Evolutionary conservation across 495 filamentous ascomycete genomes (phyloP), one percentile per base, ranked within the genome.

Genomic region (Penicillium cinerascens): DNA sequence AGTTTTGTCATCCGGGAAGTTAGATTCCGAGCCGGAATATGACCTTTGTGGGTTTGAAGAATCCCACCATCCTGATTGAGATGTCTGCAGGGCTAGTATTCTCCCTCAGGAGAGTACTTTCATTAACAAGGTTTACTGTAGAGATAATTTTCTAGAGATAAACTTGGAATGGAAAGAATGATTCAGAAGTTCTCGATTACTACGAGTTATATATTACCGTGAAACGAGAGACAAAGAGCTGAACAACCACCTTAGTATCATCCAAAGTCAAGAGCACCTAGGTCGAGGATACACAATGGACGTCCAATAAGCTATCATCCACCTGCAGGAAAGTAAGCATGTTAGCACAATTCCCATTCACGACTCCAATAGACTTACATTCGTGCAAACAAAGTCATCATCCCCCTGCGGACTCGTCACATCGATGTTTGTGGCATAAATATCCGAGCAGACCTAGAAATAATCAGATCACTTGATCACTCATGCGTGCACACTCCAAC

Each of bases 331-430:
- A 13, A 35, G n/a, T 6, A 17, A n/a, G 23, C 37, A 21, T 48
- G 37, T 17, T 13, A 13, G 1, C 21, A 18, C 35, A 4, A 5
- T 39, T 15, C 17, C 8, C 4, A n/a, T 47, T 26, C 2, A 6
- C 18, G 20, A 6, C n/a, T 39, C 9, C 16, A 13, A 1, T 3
- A 29, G 42, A 61, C 70, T 51, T 49, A 83, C 78, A 73, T 81
- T 81, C 10, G 71, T 71, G 61, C 82, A 85, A 39, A 73, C 71
- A 55, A 79, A 81, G 8, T 65, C 52, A 46, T 78, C 60, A 38
- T 68, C 71, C 5, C 79, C 80, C 44, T 38, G 68, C 5, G 81
- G 81, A 48, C 78, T 79, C 1, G 64, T 47, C 7, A 85, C 79
- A 49, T 77, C 63, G 45, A 85, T 82, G 17, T 75, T 60, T 2